phyloP scores from a whole-genome alignment of 768 basidiomycete species.

The Vararia minispora region DNA sequence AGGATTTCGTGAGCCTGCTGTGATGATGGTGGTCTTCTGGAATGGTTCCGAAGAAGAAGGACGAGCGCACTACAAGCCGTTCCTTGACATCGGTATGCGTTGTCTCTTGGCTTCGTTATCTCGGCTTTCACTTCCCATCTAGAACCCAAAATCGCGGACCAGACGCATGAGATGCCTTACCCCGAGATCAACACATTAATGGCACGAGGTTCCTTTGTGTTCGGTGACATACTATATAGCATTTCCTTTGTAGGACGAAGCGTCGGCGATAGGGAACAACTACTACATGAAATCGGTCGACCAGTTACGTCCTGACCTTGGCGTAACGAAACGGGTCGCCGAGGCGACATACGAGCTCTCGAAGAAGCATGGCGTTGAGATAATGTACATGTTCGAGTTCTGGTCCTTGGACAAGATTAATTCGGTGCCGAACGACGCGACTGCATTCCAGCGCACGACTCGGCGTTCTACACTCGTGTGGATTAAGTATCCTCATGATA shows the following conservation, averaged over 20 bases:
- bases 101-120: not conserved
- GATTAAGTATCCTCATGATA: slow-evolving; percentile 25
- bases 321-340: slow-evolving; percentile 20
- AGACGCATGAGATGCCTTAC: slow-evolving; percentile 33
- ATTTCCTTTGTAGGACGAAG: slow-evolving; percentile 22
- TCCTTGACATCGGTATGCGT: slow-evolving; percentile 32
- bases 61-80: slow-evolving; percentile 27
- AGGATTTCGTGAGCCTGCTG: slow-evolving; percentile 24
- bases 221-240: not conserved
- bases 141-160: slow-evolving; percentile 28
- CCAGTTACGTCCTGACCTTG: slow-evolving; percentile 19
- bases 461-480: slow-evolving; percentile 24
- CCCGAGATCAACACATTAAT: slow-evolving; percentile 30
- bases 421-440: slow-evolving; percentile 19
- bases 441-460: slow-evolving; percentile 30
- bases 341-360: slow-evolving; percentile 20
- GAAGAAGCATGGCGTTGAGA: slow-evolving; percentile 18
- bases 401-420: slow-evolving; percentile 28
- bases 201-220: slow-evolving; percentile 16
- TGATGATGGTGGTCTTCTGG: slow-evolving; percentile 29
- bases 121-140: not conserved
- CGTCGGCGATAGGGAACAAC: slow-evolving; percentile 24
- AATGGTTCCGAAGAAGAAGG: slow-evolving; percentile 40
- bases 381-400: slow-evolving; percentile 30
- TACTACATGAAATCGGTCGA: slow-evolving; percentile 33